These are phyloP conservation scores for Trichoderma guizhouense DNA, from an alignment of 2,329 filamentous ascomycete species.

Conservation along the genomic window DNA sequence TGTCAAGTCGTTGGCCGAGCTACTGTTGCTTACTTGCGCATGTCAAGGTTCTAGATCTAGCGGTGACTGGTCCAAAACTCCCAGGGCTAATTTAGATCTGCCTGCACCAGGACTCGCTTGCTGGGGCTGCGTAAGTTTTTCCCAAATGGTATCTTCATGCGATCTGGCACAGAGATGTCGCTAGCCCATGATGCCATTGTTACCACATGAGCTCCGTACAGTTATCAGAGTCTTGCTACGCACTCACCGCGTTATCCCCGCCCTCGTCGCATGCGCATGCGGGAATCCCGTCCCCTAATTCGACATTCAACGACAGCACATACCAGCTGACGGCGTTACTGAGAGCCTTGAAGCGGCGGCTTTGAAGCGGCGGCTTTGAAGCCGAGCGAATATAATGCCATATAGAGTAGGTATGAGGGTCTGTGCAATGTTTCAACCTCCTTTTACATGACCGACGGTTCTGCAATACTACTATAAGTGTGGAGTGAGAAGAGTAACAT, in stretches of 20 bases:
- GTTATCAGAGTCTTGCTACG: conserved; percentile 39
- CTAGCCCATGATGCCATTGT: conserved; percentile 4
- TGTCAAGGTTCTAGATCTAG: conserved; percentile 49
- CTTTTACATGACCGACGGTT: not conserved
- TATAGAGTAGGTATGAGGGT: conserved; percentile 29
- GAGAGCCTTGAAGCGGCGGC: conserved; percentile 36
- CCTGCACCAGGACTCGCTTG: conserved; percentile 52
- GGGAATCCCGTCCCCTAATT: conserved; percentile 43
- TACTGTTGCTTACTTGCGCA: conserved; percentile 24
- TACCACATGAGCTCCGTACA: not conserved
- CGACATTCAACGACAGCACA: conserved; percentile 35
- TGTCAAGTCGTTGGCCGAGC: conserved; percentile 50
- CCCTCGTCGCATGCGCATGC: conserved; percentile 46
- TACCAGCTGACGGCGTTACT: conserved; percentile 44
- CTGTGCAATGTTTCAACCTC: not conserved
- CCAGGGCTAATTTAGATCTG: conserved; percentile 50
- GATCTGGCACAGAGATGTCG: conserved; percentile 1
- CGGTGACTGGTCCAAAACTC: conserved; percentile 57
- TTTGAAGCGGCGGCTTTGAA: conserved; percentile 45
- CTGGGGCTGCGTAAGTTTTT: conserved; percentile 39
- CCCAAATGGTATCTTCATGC: not conserved
- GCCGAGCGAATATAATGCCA: conserved; percentile 37
- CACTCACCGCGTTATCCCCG: conserved; percentile 45
- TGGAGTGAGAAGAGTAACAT: not conserved
- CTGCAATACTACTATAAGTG: not conserved